A percentile compares a stretch with the other conserved stretches of the same genome.
These are phyloP conservation scores for Orychophragmus violaceus DNA, from an alignment of 345 rosid genomes.

Conservation along the genomic window DNA sequence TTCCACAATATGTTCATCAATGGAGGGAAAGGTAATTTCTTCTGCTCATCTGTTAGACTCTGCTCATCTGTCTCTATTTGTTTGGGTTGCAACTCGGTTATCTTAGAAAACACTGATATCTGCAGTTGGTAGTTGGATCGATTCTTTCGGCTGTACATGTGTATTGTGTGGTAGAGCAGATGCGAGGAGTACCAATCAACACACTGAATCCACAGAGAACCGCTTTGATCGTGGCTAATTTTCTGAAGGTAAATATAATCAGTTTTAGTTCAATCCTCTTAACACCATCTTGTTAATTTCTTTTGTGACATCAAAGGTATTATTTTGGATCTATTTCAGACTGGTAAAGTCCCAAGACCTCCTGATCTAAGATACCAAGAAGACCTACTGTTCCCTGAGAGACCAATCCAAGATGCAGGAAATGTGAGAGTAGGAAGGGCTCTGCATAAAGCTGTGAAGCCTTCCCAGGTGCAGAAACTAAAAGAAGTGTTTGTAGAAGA, in stretches of 20 bases:
- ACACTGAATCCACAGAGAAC: constrained; percentile 93
- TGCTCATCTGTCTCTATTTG: not conserved
- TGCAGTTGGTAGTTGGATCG: constrained; percentile 81
- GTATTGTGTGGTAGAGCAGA: constrained; percentile 66
- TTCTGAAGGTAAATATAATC: constrained; percentile 52
- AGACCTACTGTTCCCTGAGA: constrained; percentile 68
- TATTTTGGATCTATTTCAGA: constrained; percentile 38
- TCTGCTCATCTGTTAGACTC: not conserved
- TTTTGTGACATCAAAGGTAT: constrained; percentile 12
- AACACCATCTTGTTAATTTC: not conserved
- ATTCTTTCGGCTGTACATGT: constrained; percentile 67
- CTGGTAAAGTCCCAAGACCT: constrained; percentile 70
- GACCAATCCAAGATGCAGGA: constrained; percentile 74
- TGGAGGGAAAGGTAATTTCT: constrained; percentile 75
- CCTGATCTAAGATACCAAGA: constrained; percentile 71
- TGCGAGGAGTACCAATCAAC: constrained; percentile 77
- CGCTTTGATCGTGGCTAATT: constrained; percentile 77
- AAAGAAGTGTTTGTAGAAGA: constrained; percentile 61
- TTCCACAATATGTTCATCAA: constrained; percentile 79
- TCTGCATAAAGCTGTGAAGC: constrained; percentile 55
- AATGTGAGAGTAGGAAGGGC: constrained; percentile 72
- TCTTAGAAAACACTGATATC: constrained; percentile 2
- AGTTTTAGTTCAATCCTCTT: not conserved
- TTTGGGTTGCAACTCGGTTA: not conserved
- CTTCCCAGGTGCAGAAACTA: constrained; percentile 52